phyloP scores from a whole-genome alignment of 2,329 filamentous ascomycete genomes.

The Calycina herbarum region DNA sequence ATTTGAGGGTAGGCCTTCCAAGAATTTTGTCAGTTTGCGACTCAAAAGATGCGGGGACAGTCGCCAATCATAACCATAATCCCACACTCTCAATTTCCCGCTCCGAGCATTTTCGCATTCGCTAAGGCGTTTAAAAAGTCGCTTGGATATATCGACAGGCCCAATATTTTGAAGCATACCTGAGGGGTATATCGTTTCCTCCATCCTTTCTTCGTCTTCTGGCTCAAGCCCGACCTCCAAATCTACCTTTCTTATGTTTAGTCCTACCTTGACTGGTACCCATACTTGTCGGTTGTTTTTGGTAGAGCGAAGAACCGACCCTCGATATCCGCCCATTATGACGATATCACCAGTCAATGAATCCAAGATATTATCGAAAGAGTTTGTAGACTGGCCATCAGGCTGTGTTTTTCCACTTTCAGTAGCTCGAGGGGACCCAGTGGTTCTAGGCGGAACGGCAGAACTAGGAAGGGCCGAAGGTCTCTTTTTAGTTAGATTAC shows the following conservation, averaged over 20 bases:
- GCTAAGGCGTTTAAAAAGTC: constrained; percentile 75
- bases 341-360: constrained; percentile 81
- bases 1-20: constrained; percentile 76
- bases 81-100: constrained; percentile 75
- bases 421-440: constrained; percentile 22
- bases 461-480: constrained; percentile 19
- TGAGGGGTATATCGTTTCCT: constrained; percentile 77
- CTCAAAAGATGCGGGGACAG: constrained; percentile 78
- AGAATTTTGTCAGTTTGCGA: constrained; percentile 67
- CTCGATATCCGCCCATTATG: constrained; percentile 85
- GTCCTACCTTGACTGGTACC: constrained; percentile 89
- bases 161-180: constrained; percentile 92
- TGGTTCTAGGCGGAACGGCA: constrained; percentile 21
- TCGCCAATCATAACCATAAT: constrained; percentile 95
- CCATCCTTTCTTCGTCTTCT: constrained; percentile 81
- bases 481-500: constrained; percentile 26
- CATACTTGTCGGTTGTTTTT: constrained; percentile 84
- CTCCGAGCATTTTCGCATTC: constrained; percentile 71
- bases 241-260: constrained; percentile 90
- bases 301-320: constrained; percentile 83
- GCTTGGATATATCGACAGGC: constrained; percentile 83
- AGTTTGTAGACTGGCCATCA: constrained; percentile 46
- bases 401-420: constrained; percentile 17
- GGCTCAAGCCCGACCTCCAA: constrained; percentile 80
- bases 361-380: constrained; percentile 57